Base-by-base conservation (phyloP, 768 basidiomycete species). In the Roridomyces roridus region DNA sequence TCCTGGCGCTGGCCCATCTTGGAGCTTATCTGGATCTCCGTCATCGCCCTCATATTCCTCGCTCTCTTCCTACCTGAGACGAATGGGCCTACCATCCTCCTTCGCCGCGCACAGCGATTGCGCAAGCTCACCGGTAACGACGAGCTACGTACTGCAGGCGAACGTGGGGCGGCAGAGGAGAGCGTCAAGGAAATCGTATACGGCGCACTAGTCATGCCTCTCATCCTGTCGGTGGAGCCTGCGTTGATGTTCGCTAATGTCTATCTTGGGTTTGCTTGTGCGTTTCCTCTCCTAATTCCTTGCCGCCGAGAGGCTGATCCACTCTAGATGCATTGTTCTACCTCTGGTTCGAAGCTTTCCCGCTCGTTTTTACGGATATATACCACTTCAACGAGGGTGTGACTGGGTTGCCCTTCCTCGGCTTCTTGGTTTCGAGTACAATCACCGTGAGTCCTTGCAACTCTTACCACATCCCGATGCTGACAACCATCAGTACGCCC, bases 291-390 rank as follows among this genome's bases (percentile, higher is more conserved):
- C 31, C 6, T 29, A 9, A 7, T 11, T 5, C 15, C 15, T 36
- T 50, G 2, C 10, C 39, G 5, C 3, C 20, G 39, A 40, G 17
- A 48, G 15, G 2, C 31, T 28, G 23, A 18, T n/a, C 10, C 20
- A 11, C 25, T 20, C 17, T 9, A 57, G 62, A 72, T 55, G 71
- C 66, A 24, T 51, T 72, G 28, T 64, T 70, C n/a, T 70, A 70
- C 64, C 62, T 72, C 40, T 74, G 68, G 70, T 72, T 73, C 46
- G 69, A 72, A 46, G 68, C 70, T 0, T 74, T 74, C 60, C 66
- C 68, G 4, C 55, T 73, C 23, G 72, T 74, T 3, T 74, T 73
- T 59, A 62, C 57, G 52, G 69, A 59, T 24, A 69, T 69, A 47
- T 73, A 73, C 45, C 68, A 69, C 26, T 74, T 72, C 68, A 67